Evolutionary conservation across 352 stramenopile species (phyloP), one percentile per base, ranked within the genome.

Genomic region (Halophytophthora batemanensis): DNA sequence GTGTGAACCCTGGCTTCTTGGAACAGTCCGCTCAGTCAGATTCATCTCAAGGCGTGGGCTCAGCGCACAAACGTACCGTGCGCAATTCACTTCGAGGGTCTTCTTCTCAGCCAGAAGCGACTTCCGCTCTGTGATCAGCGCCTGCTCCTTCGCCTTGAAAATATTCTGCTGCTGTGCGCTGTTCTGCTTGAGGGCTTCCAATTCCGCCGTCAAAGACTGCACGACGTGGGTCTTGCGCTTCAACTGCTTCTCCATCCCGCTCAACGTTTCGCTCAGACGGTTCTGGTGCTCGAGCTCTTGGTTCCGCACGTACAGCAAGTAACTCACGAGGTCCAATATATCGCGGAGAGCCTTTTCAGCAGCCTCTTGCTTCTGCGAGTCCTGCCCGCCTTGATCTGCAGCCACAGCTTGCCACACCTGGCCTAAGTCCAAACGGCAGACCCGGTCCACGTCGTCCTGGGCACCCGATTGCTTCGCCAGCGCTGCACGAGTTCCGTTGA

Each of bases 281-380:
- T 78, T 76, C 45, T 86, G 71, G 33, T 76, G 69, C 8, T 59
- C 62, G 38, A 78, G n/a, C 53, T 87, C 75, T 11, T 81, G 69
- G 13, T 79, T 62, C 14, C 75, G 64, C 25, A 81, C 45, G 10
- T 81, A 73, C 7, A 93, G 50, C 31, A 93, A 21, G 53, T 77
- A 83, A 43, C 75, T 88, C n/a, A 93, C 57, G 10, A 90, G 64
- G 33, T 90, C 82, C 79, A 93, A 79, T 4, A 64, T 46, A 2
- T 74, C 55, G 38, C 82, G 67, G 19, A 90, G n/a, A 17, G 53
- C 45, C 6, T 50, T 60, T 40, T 93, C 77, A 0, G 60, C 68
- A 17, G 37, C 50, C 41, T 66, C 25, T 14, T 73, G 48, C 18
- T 61, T 23, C 35, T 73, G 25, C 7, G 49, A 38, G 42, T 59